Percentiles rank a stretch among this genome's conserved stretches.
Conservation (phyloP, 371 early-diverging fungal species). For the Mortierella sp. region DNA sequence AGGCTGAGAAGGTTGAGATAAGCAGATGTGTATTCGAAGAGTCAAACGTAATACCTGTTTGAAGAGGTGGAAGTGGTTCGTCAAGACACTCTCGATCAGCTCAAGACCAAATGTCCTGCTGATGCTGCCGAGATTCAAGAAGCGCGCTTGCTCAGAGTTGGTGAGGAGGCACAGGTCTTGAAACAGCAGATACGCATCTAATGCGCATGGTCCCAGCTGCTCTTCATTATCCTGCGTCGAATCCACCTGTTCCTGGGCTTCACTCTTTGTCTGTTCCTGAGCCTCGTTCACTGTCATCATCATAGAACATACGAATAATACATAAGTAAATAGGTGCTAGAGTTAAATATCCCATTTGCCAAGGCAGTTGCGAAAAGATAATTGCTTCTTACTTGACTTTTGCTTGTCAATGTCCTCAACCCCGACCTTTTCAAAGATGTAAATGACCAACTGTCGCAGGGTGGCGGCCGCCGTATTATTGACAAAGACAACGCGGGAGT, state of each 20-base stretch:
- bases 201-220: conserved; percentile 70
- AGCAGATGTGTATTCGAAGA: neutral
- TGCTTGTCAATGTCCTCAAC: conserved; percentile 69
- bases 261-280: neutral
- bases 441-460: conserved; percentile 91
- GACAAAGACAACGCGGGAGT: conserved; percentile 88
- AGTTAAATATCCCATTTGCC: no score
- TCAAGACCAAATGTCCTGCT: conserved; percentile 92
- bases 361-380: neutral
- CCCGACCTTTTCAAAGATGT: conserved; percentile 93
- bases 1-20: no score
- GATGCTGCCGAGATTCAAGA: conserved; percentile 74
- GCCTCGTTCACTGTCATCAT: neutral
- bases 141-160: conserved; percentile 75
- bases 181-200: conserved; percentile 90
- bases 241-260: conserved; percentile 1
- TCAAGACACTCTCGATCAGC: conserved; percentile 90
- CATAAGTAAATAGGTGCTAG: neutral
- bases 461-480: conserved; percentile 97
- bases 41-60: conserved; percentile 64
- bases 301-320: no score
- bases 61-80: conserved; percentile 83
- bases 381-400: conserved; percentile 57
- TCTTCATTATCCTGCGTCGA: conserved; percentile 36
- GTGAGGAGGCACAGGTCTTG: conserved; percentile 86